phyloP scores from a whole-genome alignment of 106 monocot genomes.

The Agapanthus africanus region DNA sequence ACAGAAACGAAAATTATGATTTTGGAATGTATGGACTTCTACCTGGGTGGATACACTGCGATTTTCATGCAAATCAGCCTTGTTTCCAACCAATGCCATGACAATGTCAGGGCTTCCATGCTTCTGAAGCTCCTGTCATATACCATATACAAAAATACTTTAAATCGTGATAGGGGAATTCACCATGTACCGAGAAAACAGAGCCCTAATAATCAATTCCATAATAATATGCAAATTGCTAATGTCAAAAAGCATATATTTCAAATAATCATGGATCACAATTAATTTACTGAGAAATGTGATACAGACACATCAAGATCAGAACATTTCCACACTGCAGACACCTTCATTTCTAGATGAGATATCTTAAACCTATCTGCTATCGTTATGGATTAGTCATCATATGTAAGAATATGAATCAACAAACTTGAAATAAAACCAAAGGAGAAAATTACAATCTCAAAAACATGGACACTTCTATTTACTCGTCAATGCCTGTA shows the following conservation, averaged over 20 bases:
- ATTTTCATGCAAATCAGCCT: slow-evolving; percentile 93
- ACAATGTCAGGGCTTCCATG: slow-evolving; percentile 93
- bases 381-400: no score
- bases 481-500: no score
- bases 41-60: slow-evolving; percentile 68
- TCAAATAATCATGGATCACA: no score
- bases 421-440: no score
- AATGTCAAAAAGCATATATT: neutral
- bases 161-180: neutral
- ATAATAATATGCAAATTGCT: neutral
- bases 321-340: no score
- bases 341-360: no score
- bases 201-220: neutral
- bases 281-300: no score
- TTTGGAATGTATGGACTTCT: neutral
- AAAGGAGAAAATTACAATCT: no score
- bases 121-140: slow-evolving; percentile 89
- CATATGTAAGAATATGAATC: no score
- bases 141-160: neutral
- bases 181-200: neutral
- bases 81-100: slow-evolving; percentile 97
- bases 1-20: neutral
- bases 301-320: no score
- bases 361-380: no score
- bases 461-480: no score